Evolutionary conservation across 345 rosid species (phyloP).

Genomic region (Syzygium aqueum): DNA sequence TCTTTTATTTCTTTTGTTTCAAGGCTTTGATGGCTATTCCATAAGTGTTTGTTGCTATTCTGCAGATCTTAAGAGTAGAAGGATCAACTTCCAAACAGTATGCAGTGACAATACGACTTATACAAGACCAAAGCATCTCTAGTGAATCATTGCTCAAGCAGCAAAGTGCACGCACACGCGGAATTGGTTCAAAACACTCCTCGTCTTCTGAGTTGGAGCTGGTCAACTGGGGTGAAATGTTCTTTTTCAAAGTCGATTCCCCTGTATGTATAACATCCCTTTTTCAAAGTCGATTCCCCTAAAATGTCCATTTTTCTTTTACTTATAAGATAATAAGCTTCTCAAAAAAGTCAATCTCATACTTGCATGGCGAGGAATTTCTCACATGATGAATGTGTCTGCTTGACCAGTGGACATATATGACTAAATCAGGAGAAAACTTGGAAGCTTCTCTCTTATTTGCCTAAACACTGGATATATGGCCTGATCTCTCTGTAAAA

Average conservation of each 20-base stretch:
- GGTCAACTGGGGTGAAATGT: conserved; percentile 77
- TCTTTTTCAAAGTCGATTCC: conserved; percentile 81
- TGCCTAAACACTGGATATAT: background rate
- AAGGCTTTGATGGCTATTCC: background rate
- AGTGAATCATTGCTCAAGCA: conserved; percentile 41
- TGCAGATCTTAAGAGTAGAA: conserved; percentile 59
- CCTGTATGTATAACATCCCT: conserved; percentile 28
- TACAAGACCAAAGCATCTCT: conserved; percentile 33
- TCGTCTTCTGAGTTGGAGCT: conserved; percentile 40
- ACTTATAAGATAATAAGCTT: background rate
- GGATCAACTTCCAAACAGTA: conserved; percentile 64
- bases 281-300: conserved; percentile 50
- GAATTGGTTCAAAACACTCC: conserved; percentile 38
- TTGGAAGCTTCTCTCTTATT: background rate
- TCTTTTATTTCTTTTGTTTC: background rate
- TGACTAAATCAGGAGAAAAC: background rate
- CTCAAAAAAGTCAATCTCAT: background rate
- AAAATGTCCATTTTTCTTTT: conserved; percentile 5
- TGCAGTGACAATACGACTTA: conserved; percentile 48
- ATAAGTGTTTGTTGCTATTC: background rate
- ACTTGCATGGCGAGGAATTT: background rate
- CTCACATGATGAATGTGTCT: background rate
- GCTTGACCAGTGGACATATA: background rate
- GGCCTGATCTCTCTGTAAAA: background rate
- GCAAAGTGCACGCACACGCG: conserved; percentile 87